Evolutionary conservation across 2,329 filamentous ascomycete genomes (phyloP), one percentile per base, ranked within the genome.

Genomic region (Colletotrichum incanum): DNA sequence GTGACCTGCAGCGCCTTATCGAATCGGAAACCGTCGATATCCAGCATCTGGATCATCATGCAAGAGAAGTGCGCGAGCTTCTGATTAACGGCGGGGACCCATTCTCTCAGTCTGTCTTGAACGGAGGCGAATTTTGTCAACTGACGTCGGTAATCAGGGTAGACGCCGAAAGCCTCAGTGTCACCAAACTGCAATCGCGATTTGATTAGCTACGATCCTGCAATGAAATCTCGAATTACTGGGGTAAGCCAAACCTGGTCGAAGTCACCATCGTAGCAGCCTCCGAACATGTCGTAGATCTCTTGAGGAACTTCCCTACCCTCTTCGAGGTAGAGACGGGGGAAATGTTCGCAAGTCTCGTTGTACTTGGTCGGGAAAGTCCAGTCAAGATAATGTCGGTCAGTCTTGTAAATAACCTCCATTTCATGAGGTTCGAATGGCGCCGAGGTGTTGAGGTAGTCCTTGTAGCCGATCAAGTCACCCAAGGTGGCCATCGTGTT

Each of bases 1-100:
- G 90, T 91, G 11, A 89, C 86, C 76, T 92, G 90, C n/a, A 89
- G 87, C 3, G 89, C 91, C 79, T 93, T 93, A 79, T 93, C 91
- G 79, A 91, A 90, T 58, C 91, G 87, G 76, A 90, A 91, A 0
- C 90, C 91, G 76, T 93, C 91, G 67, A 93, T 88, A 75, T 92
- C 91, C 26, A 93, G 82, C 74, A 86, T 87, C 34, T 84, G 80
- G 67, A 93, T 90, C 49, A 89, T 84, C 78, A 92, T 88, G 79
- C 91, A 93, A 1, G 89, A 91, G 75, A 92, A 90, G 55, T 86
- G 86, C 69, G 88, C 86, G 68, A 92, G 82, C 75, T 89, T 89
- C 56, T 86, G 84, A 50, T 86, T 81, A 0, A 92, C 89, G 14
- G 86, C 85, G 4, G 88, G 87, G 23, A 86, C 76, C 91, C 91